Evolutionary conservation across 2,329 filamentous ascomycete species (phyloP).

Genomic region (Colletotrichum sp.): DNA sequence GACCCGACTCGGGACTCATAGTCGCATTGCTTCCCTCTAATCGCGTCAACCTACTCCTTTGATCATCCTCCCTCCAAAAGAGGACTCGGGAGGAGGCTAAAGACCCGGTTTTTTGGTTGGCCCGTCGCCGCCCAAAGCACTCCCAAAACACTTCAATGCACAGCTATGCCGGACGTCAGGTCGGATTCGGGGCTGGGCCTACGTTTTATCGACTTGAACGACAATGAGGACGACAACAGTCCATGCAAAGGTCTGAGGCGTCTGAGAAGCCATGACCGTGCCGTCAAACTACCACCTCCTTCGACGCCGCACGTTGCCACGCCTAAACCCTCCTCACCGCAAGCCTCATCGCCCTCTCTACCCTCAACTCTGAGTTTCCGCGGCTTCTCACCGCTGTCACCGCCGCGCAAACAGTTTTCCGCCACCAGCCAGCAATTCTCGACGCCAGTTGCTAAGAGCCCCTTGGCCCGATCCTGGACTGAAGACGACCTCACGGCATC

Average conservation of each 20-base stretch:
- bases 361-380: constrained; percentile 30
- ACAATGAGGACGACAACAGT: constrained; percentile 18
- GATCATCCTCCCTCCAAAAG: background rate
- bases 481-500: constrained; percentile 24
- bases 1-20: background rate
- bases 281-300: background rate
- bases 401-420: constrained; percentile 33
- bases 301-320: background rate
- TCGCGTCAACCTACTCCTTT: constrained; percentile 3
- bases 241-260: constrained; percentile 19
- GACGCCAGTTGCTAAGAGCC: constrained; percentile 21
- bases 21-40: constrained; percentile 9
- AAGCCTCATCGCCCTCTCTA: constrained; percentile 25
- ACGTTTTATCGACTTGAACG: constrained; percentile 21
- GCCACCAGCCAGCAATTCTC: constrained; percentile 28
- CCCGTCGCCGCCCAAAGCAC: constrained; percentile 8
- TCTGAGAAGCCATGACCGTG: constrained; percentile 3
- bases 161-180: constrained; percentile 17
- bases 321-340: constrained; percentile 21
- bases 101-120: constrained; percentile 21
- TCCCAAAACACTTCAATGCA: constrained; percentile 12
- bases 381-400: constrained; percentile 35
- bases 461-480: constrained; percentile 18
- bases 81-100: constrained; percentile 1
- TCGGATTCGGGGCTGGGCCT: constrained; percentile 23